Conservation (phyloP, 1,284 basidiomycete genomes). For the Trichosporon ovoides region DNA sequence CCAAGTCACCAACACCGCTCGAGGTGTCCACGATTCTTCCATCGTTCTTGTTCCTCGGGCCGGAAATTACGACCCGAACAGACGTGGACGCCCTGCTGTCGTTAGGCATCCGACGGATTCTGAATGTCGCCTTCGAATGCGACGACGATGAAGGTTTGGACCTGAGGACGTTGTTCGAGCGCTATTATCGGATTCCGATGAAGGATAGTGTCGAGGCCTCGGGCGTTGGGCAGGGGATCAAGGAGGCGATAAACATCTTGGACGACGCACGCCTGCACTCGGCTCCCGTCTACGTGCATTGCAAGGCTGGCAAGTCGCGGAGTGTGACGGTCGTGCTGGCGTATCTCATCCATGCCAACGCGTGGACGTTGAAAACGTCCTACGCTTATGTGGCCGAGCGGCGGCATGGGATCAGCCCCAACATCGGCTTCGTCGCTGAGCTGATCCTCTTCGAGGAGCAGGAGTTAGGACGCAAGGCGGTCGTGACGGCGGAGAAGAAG, state of each 20-base stretch:
- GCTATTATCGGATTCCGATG: conserved; percentile 83
- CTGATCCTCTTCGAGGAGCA: conserved; percentile 93
- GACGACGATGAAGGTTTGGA: conserved; percentile 70
- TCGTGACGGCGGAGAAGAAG: conserved; percentile 10
- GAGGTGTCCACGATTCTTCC: conserved; percentile 81
- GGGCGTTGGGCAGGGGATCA: conserved; percentile 73
- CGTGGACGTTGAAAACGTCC: conserved; percentile 85
- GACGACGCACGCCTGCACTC: conserved; percentile 86
- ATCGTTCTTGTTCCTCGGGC: conserved; percentile 82
- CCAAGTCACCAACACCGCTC: conserved; percentile 51
- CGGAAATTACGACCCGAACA: conserved; percentile 68
- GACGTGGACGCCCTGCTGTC: conserved; percentile 68
- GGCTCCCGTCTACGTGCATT: conserved; percentile 88
- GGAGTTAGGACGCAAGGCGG: conserved; percentile 74
- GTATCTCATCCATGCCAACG: conserved; percentile 92
- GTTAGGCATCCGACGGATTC: conserved; percentile 77
- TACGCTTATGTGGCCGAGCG: conserved; percentile 87
- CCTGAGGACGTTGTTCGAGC: conserved; percentile 65
- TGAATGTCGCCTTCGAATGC: conserved; percentile 89
- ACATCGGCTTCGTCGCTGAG: conserved; percentile 95
- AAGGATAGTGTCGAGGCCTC: conserved; percentile 91
- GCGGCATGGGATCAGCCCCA: conserved; percentile 88
- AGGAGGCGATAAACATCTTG: conserved; percentile 76
- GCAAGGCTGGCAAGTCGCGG: conserved; percentile 91
- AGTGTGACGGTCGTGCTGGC: conserved; percentile 96